These are phyloP conservation scores for Hypoxylon sp. DNA, from an alignment of 2,329 filamentous ascomycete species.

Conservation along the genomic window DNA sequence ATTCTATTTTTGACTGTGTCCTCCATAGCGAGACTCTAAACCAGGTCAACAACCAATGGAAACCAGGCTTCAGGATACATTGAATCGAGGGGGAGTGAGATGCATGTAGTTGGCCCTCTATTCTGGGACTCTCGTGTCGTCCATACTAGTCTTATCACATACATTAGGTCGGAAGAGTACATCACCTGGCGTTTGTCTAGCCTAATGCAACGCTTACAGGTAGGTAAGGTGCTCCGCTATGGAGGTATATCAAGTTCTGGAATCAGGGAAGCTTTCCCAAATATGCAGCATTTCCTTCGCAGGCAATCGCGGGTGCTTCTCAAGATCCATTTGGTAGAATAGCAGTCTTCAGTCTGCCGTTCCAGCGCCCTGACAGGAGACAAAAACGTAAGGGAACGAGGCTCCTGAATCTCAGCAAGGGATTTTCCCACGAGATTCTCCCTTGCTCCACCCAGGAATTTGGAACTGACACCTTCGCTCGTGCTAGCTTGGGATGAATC, in stretches of 20 bases:
- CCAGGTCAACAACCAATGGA: background rate
- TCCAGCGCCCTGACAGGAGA: background rate
- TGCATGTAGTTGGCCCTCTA: background rate
- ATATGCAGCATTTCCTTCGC: background rate
- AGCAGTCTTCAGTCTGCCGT: background rate
- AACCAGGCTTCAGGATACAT: background rate
- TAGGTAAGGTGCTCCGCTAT: background rate
- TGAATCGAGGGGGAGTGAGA: background rate
- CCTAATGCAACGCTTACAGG: background rate
- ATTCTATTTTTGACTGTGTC: background rate
- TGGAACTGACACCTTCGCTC: conserved; percentile 12
- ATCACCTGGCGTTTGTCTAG: background rate
- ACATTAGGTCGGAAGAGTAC: background rate
- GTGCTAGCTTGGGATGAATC: conserved; percentile 10
- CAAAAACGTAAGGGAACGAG: conserved; percentile 14
- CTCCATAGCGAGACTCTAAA: background rate
- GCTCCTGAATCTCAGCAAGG: background rate
- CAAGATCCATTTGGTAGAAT: background rate
- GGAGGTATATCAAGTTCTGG: background rate
- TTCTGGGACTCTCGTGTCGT: background rate
- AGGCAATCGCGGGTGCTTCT: background rate
- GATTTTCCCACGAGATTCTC: background rate
- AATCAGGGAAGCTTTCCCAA: background rate
- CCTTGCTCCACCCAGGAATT: conserved; percentile 21
- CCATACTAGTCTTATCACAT: background rate